A percentile compares a stretch with the other conserved stretches of the same genome.
These are phyloP conservation scores for Aspergillus sergii DNA, from an alignment of 2,329 filamentous ascomycete genomes.

Conservation along the genomic window DNA sequence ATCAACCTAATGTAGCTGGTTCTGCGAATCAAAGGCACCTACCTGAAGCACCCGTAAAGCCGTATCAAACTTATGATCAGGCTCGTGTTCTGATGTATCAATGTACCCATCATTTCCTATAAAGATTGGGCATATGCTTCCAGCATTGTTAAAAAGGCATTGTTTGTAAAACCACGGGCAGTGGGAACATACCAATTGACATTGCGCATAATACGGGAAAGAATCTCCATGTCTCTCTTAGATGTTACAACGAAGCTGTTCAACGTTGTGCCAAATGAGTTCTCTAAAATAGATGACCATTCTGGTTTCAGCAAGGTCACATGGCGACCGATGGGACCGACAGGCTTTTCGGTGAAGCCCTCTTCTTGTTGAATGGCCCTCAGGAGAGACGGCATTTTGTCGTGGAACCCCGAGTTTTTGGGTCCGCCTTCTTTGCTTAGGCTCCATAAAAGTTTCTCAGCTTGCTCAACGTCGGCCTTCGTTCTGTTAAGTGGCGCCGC, in stretches of 20 bases:
- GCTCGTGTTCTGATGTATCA: constrained; percentile 70
- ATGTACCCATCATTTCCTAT: constrained; percentile 63
- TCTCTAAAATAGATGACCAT: constrained; percentile 84
- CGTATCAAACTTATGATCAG: constrained; percentile 72
- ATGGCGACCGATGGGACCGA: constrained; percentile 81
- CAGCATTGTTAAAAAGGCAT: constrained; percentile 17
- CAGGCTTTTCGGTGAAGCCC: constrained; percentile 70
- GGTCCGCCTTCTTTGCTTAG: constrained; percentile 62
- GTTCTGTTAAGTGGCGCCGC: constrained; percentile 45
- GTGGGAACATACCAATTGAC: constrained; percentile 50
- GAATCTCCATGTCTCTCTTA: constrained; percentile 71
- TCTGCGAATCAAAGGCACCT: constrained; percentile 14
- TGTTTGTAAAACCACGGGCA: not conserved
- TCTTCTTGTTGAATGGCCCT: constrained; percentile 68
- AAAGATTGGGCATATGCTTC: constrained; percentile 59
- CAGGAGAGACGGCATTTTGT: constrained; percentile 65
- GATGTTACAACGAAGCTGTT: constrained; percentile 80
- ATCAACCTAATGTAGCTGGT: constrained; percentile 6
- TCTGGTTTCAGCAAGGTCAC: constrained; percentile 75
- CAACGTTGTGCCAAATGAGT: constrained; percentile 68
- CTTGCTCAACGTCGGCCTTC: constrained; percentile 56
- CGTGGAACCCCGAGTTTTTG: constrained; percentile 66
- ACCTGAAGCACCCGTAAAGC: constrained; percentile 74
- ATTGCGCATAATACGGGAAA: constrained; percentile 67
- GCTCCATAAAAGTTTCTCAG: constrained; percentile 53